A percentile compares a stretch with the other conserved stretches of the same genome.
Conservation (phyloP, 345 rosid genomes). For the Cochlearia excelsa region DNA sequence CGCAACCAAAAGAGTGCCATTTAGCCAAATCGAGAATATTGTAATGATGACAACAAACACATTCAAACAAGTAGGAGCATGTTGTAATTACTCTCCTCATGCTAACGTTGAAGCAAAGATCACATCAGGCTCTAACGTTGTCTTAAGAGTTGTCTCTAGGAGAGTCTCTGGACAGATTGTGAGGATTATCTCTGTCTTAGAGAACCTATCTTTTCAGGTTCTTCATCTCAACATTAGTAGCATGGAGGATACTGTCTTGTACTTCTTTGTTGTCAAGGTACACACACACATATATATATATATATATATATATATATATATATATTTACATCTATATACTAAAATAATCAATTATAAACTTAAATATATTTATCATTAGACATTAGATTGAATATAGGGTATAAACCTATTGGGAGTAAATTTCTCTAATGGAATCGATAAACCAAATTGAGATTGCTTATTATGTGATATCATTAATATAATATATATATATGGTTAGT, state of each 20-base stretch:
- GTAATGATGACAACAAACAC: slow-evolving; percentile 36
- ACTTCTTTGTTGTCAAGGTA: slow-evolving; percentile 87
- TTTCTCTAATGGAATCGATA: too few species aligned
- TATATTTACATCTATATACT: too few species aligned
- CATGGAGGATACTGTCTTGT: slow-evolving; percentile 89
- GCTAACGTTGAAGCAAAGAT: slow-evolving; percentile 94
- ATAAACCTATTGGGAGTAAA: too few species aligned
- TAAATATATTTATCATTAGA: too few species aligned
- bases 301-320: too few species aligned
- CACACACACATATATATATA: background rate
- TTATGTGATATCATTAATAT: too few species aligned
- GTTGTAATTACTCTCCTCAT: slow-evolving; percentile 65
- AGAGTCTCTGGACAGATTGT: slow-evolving; percentile 62
- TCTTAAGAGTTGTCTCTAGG: slow-evolving; percentile 56
- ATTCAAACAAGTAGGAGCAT: slow-evolving; percentile 52
- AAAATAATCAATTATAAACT: too few species aligned
- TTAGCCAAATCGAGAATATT: slow-evolving; percentile 27
- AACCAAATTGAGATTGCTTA: too few species aligned
- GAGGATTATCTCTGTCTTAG: slow-evolving; percentile 66
- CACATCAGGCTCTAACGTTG: slow-evolving; percentile 65
- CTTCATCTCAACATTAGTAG: slow-evolving; percentile 81
- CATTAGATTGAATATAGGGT: too few species aligned
- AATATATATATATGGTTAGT: too few species aligned
- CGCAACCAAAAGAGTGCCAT: slow-evolving; percentile 18
- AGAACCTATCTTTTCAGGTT: slow-evolving; percentile 73